Evolutionary conservation across 1,139 yeast genomes (phyloP), one percentile per base, ranked within the genome.

Genomic region (Pichia sp.): DNA sequence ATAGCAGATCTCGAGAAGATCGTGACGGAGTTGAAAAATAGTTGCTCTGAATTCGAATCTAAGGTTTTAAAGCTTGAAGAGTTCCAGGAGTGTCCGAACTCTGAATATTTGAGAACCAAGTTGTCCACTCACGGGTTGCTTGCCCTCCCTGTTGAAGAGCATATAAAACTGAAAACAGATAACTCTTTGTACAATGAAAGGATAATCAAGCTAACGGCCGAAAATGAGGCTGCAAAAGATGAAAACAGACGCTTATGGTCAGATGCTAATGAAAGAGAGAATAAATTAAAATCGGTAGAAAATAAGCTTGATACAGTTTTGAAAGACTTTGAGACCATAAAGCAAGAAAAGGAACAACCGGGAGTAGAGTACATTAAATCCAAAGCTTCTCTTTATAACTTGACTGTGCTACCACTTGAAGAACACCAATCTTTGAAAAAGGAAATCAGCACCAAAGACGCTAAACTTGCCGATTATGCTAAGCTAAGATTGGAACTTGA

Each of bases 41-140:
- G 36, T 6, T 47, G 34, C 4, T n/a, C 54, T 30, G 50, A 53
- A 31, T 51, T 54, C 32, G 47, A 54, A 36, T 16, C 49, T 2
- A 48, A 54, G 15, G 30, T 52, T 4, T 23, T 47, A n/a, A 11
- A 36, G 6, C 15, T 56, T 11, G 41, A 53, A 45, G 29, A n/a
- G 5, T 34, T 32, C 26, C 31, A 56, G 13, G 59, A 60, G 1
- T 44, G 51, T 2, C 79, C 79, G 11, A 52, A 65, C 13, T 34
- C 67, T 7, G 70, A 69, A 0, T 69, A 67, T 50, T 52, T 76
- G 29, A 59, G 60, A 5, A 63, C 61, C 4, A 69, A 71, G 53
- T 30, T 53, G 5, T 31, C 29, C 3, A 7, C 2, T 7, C 42
- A 36, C 8, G 47, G 36, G 11, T 16, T 53, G 11, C 19, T 45